Conservation (phyloP, 2,329 filamentous ascomycete genomes). For the Stagonosporopsis vannaccii region DNA sequence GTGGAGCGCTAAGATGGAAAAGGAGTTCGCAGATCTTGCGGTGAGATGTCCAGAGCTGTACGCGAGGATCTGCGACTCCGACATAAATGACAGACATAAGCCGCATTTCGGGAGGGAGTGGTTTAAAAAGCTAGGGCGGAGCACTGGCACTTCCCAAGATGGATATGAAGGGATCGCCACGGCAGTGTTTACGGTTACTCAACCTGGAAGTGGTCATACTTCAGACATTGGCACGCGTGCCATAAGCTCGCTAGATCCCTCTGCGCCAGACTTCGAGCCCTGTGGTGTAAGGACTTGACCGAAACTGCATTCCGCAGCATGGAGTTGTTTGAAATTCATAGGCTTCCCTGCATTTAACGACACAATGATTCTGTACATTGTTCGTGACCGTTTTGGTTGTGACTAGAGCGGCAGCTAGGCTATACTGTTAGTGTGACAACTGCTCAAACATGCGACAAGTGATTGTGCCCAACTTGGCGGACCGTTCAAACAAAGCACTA, state of each 20-base stretch:
- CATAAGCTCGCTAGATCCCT: background rate
- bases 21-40: background rate
- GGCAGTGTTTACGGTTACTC: too few species aligned
- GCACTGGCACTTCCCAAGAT: background rate
- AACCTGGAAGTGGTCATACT: background rate
- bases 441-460: too few species aligned
- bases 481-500: too few species aligned
- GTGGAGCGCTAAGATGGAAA: background rate
- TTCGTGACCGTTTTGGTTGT: background rate
- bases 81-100: slow-evolving; percentile 18
- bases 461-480: too few species aligned
- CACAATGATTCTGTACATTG: background rate
- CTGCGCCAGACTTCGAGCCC: background rate
- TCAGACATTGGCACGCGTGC: background rate
- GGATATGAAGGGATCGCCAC: background rate
- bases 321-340: background rate
- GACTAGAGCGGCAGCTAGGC: too few species aligned
- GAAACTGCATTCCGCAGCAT: background rate
- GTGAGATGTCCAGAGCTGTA: background rate
- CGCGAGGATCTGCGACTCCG: slow-evolving; percentile 5
- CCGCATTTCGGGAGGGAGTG: slow-evolving; percentile 4
- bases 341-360: background rate
- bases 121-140: background rate
- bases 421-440: too few species aligned
- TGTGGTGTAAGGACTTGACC: background rate